phyloP scores from a whole-genome alignment of 2,329 filamentous ascomycete species.

The Claviceps humidiphila region DNA sequence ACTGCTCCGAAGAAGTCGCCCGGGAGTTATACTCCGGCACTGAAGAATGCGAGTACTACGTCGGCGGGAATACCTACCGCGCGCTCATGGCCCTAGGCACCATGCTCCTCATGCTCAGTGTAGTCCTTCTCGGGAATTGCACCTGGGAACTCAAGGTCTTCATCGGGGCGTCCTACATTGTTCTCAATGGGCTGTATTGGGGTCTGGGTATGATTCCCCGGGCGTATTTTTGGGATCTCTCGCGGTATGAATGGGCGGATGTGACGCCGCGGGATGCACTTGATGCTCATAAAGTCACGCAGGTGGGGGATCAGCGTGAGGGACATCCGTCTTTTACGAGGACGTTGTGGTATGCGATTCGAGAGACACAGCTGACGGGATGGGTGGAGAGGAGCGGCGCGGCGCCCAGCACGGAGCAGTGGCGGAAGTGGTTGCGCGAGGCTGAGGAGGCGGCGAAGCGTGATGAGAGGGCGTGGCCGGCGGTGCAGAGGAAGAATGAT shows the following conservation, averaged over 20 bases:
- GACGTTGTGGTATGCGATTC: conserved; percentile 46
- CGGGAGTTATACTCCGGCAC: conserved; percentile 50
- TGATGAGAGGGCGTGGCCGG: conserved; percentile 25
- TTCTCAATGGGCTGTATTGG: conserved; percentile 49
- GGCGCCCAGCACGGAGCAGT: conserved; percentile 37
- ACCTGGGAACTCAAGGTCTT: conserved; percentile 47
- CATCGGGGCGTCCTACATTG: conserved; percentile 43
- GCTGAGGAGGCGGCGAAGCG: conserved; percentile 27
- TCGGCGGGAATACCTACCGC: conserved; percentile 33
- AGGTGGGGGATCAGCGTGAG: conserved; percentile 22
- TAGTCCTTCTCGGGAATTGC: conserved; percentile 49
- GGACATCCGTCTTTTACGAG: conserved; percentile 37
- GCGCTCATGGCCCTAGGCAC: conserved; percentile 44
- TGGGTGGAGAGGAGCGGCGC: conserved; percentile 41
- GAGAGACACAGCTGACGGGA: conserved; percentile 35
- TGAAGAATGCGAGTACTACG: conserved; percentile 44
- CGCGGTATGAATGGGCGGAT: conserved; percentile 31
- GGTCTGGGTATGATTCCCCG: conserved; percentile 35
- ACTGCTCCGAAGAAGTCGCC: conserved; percentile 45
- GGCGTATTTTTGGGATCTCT: conserved; percentile 43
- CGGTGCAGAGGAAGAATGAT: conserved; percentile 34
- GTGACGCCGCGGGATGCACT: conserved; percentile 26
- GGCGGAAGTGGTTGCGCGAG: conserved; percentile 40
- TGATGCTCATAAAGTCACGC: conserved; percentile 20
- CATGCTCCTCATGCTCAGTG: conserved; percentile 45